Evolutionary conservation across 306 rosid species (phyloP), one percentile per base, ranked within the genome.

Genomic region (Prosopis cineraria): DNA sequence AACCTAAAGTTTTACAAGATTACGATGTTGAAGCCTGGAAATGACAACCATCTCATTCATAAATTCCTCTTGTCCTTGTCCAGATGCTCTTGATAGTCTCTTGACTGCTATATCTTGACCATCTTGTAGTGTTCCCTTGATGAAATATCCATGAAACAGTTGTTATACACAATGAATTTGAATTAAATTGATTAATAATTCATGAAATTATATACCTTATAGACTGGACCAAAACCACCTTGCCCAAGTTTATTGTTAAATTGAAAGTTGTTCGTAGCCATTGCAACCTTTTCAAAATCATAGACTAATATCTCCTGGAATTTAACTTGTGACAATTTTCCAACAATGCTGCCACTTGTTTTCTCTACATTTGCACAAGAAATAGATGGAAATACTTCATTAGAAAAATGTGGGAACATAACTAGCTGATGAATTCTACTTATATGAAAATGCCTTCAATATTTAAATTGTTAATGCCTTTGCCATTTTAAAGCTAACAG

Each of bases 1-100:
- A 55, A 1, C 31, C 62, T 0, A 55, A 55, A 55, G 62, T 55
- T 20, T 55, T 22, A 24, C 62, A 55, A 22, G 31, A 24, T 55
- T 55, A 55, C 31, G 7, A 0, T 55, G 62, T 55, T 55, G 62
- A 55, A 55, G 62, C 31, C 10, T 55, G 2, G 62, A 55, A 24
- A 55, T 24, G 20, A 55, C 62, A 20, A 55, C 10, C 6, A 55
- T 7, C 25, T 55, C 62, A 55, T 55, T 55, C 31, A 55, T 55
- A 24, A 22, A 55, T 55, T 55, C 31, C 0, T 55, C 31, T 3
- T 3, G 13, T 0, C 87, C 87, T 70, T 83, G 81, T 16, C 81
- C 48, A 64, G 84, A 79, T 64, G 63, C 68, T 71, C 39, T 65
- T 3, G 87, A 83, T 68, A 84, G 81, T 75, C 84, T 75, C 68